phyloP scores from a whole-genome alignment of 768 basidiomycete species.

The Mycena haematopus region DNA sequence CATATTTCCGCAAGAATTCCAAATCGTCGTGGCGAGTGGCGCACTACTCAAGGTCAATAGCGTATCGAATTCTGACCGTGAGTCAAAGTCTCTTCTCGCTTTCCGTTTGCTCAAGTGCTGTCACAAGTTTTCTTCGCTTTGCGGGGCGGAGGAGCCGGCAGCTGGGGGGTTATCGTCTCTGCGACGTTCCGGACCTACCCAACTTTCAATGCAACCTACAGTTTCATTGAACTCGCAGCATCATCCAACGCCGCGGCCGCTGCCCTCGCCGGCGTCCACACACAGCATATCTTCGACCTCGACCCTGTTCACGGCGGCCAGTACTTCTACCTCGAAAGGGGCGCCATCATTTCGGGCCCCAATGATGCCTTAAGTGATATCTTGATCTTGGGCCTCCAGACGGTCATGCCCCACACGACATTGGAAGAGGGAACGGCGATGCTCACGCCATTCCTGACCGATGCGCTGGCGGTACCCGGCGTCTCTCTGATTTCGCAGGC shows the following conservation, averaged over 20 bases:
- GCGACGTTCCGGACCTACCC: slow-evolving; percentile 43
- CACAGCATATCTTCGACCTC: slow-evolving; percentile 43
- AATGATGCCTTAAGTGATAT: no score
- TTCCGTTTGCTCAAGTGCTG: neutral
- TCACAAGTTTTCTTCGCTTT: neutral
- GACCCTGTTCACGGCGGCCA: slow-evolving; percentile 37
- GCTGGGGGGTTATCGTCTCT: slow-evolving; percentile 39
- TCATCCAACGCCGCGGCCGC: slow-evolving; percentile 29
- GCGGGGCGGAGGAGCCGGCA: neutral
- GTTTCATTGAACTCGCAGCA: slow-evolving; percentile 28
- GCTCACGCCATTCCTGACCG: slow-evolving; percentile 33
- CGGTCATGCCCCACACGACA: slow-evolving; percentile 30
- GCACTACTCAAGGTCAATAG: neutral
- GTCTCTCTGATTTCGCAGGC: slow-evolving; percentile 1
- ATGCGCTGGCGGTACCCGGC: slow-evolving; percentile 25
- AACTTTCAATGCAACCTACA: slow-evolving; percentile 38
- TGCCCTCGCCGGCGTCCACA: slow-evolving; percentile 36
- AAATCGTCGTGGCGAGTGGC: slow-evolving; percentile 7
- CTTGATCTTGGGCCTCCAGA: neutral
- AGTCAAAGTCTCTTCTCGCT: neutral
- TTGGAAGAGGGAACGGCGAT: slow-evolving; percentile 22
- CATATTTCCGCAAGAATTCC: slow-evolving; percentile 1
- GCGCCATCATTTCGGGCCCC: neutral
- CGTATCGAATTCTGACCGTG: neutral
- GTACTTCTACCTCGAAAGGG: slow-evolving; percentile 31